A percentile compares a stretch with the other conserved stretches of the same genome.
These are phyloP conservation scores for Linum trigynum DNA, from an alignment of 345 rosid species.

Conservation along the genomic window DNA sequence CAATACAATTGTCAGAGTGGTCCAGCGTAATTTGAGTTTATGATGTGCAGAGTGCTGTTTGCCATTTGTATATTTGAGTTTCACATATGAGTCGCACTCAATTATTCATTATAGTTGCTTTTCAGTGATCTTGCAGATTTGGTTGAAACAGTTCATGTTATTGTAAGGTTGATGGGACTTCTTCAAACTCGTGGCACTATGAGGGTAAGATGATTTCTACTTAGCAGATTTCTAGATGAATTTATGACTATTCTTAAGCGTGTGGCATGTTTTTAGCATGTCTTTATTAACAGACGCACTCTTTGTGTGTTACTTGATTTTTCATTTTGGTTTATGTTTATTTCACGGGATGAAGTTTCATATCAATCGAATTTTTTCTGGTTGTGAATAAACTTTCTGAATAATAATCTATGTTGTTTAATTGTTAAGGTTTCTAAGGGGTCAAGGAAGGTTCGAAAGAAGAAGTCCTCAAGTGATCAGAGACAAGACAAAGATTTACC, in stretches of 20 bases:
- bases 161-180: conserved; percentile 69
- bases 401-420: conserved; percentile 13
- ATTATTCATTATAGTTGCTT: conserved; percentile 16
- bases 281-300: too few species aligned
- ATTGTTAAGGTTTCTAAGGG: conserved; percentile 68
- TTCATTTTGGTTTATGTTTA: background rate
- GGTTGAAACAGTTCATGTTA: conserved; percentile 61
- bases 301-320: background rate
- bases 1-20: background rate
- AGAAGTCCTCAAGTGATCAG: conserved; percentile 26
- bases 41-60: background rate
- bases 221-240: conserved; percentile 1
- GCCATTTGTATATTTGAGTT: background rate
- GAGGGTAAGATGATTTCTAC: conserved; percentile 53
- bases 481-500: conserved; percentile 31
- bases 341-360: background rate
- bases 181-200: conserved; percentile 87
- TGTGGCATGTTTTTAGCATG: background rate
- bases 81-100: background rate
- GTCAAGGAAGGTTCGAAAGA: conserved; percentile 62
- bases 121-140: conserved; percentile 90
- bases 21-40: background rate
- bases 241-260: background rate
- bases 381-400: background rate
- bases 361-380: background rate